Conservation (phyloP, 1,284 basidiomycete genomes). For the Malassezia arunalokei region DNA sequence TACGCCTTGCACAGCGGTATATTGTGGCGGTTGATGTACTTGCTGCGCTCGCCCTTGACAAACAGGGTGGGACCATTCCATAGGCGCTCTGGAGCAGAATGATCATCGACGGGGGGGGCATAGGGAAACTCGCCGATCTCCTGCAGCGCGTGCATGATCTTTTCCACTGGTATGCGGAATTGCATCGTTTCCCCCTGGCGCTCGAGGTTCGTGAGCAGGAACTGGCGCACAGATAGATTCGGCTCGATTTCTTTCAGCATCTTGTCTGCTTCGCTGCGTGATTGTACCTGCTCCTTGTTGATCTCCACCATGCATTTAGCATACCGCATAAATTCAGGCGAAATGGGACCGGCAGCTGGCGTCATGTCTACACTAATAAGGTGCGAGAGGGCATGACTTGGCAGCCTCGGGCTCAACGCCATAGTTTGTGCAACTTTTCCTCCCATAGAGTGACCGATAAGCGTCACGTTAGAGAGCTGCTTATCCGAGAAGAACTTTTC, state of each 20-base stretch:
- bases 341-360: slow-evolving; percentile 56
- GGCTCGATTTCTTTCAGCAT: slow-evolving; percentile 57
- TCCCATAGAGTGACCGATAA: slow-evolving; percentile 80
- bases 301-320: slow-evolving; percentile 61
- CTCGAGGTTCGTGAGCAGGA: slow-evolving; percentile 69
- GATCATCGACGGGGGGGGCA: slow-evolving; percentile 31
- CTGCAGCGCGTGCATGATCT: slow-evolving; percentile 55
- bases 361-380: slow-evolving; percentile 73
- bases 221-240: slow-evolving; percentile 59
- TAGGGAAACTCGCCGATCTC: slow-evolving; percentile 65
- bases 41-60: slow-evolving; percentile 57
- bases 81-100: slow-evolving; percentile 16
- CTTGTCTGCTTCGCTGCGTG: slow-evolving; percentile 57
- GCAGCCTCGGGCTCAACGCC: slow-evolving; percentile 54
- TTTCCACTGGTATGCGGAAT: slow-evolving; percentile 63
- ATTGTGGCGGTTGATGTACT: slow-evolving; percentile 63
- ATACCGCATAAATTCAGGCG: slow-evolving; percentile 54
- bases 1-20: slow-evolving; percentile 54
- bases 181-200: slow-evolving; percentile 43
- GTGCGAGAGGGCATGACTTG: slow-evolving; percentile 50
- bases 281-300: slow-evolving; percentile 52
- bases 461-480: slow-evolving; percentile 52
- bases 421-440: slow-evolving; percentile 74
- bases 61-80: slow-evolving; percentile 61
- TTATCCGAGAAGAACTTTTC: slow-evolving; percentile 50